Conservation (phyloP, 352 stramenopile genomes). For the Phytopythium montanum region DNA sequence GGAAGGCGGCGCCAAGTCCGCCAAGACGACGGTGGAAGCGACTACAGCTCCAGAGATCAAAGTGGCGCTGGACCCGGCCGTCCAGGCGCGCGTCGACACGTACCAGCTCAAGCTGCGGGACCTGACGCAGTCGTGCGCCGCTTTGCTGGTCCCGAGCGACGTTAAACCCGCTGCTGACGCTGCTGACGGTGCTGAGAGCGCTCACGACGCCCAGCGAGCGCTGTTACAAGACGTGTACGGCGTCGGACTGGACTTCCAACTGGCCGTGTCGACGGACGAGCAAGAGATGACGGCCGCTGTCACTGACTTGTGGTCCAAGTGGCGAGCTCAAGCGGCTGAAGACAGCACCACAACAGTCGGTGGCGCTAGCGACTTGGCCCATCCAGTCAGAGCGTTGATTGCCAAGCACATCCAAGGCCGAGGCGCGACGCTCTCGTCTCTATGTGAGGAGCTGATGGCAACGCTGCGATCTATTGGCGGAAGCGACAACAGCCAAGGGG, state of each 20-base stretch:
- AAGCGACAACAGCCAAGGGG: neutral
- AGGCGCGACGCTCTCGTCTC: conserved; percentile 29
- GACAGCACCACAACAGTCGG: neutral
- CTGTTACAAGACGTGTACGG: conserved; percentile 80
- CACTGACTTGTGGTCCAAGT: conserved; percentile 23
- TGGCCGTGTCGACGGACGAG: conserved; percentile 26
- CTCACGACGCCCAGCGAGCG: conserved; percentile 15
- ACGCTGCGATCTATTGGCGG: conserved; percentile 21
- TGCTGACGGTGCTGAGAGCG: conserved; percentile 11
- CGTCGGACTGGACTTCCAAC: conserved; percentile 42
- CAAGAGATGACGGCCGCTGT: conserved; percentile 14
- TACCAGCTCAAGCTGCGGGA: conserved; percentile 80
- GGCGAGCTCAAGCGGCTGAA: conserved; percentile 8
- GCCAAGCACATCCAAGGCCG: conserved; percentile 45
- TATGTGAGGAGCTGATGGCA: conserved; percentile 30
- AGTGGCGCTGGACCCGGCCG: conserved; percentile 44
- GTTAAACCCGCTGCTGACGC: too few relatives aligned
- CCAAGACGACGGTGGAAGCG: conserved; percentile 4
- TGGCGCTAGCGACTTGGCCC: conserved; percentile 25
- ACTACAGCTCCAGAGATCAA: conserved; percentile 11
- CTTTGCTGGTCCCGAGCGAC: conserved; percentile 23
- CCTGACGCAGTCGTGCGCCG: conserved; percentile 41
- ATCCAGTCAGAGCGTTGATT: conserved; percentile 51
- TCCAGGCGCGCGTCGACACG: conserved; percentile 59
- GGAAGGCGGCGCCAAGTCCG: conserved; percentile 9